These are phyloP conservation scores for Erigeron canadensis DNA, from an alignment of 129 eudicot genomes.

Conservation along the genomic window DNA sequence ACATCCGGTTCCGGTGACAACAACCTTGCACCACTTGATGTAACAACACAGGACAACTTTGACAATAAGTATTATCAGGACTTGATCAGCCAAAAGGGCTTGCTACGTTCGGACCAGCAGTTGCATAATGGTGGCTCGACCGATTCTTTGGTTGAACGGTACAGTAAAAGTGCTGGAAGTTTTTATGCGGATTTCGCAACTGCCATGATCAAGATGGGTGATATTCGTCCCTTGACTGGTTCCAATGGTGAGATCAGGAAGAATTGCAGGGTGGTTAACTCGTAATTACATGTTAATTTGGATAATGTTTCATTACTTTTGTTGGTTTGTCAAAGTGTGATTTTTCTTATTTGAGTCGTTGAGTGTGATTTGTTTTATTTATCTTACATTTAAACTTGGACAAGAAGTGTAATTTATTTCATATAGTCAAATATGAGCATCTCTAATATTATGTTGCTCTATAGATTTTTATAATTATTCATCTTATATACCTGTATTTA, in stretches of 20 bases:
- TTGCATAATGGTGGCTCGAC: conserved; percentile 50
- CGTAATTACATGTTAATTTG: background rate
- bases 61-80: conserved; percentile 50
- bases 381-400: background rate
- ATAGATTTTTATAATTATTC: too few species aligned
- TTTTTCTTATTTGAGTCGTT: background rate
- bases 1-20: conserved; percentile 48
- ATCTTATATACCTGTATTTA: too few species aligned
- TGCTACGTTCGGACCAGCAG: conserved; percentile 62
- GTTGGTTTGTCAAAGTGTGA: conserved; percentile 1
- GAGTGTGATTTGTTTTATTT: background rate
- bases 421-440: background rate
- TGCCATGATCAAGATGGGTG: conserved; percentile 73
- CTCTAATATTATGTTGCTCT: too few species aligned
- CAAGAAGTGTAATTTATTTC: conserved; percentile 7
- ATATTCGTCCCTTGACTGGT: conserved; percentile 60
- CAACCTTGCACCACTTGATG: conserved; percentile 58
- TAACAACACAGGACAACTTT: conserved; percentile 40
- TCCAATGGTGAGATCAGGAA: conserved; percentile 58
- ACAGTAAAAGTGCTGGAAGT: conserved; percentile 21
- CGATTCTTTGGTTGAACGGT: conserved; percentile 40
- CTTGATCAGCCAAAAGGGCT: conserved; percentile 44
- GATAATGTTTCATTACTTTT: background rate
- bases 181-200: conserved; percentile 42
- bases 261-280: conserved; percentile 53